A percentile compares a stretch with the other conserved stretches of the same genome.
These are phyloP conservation scores for Sextonia rubra DNA, from an alignment of 164 flowering plant genomes.

Conservation along the genomic window DNA sequence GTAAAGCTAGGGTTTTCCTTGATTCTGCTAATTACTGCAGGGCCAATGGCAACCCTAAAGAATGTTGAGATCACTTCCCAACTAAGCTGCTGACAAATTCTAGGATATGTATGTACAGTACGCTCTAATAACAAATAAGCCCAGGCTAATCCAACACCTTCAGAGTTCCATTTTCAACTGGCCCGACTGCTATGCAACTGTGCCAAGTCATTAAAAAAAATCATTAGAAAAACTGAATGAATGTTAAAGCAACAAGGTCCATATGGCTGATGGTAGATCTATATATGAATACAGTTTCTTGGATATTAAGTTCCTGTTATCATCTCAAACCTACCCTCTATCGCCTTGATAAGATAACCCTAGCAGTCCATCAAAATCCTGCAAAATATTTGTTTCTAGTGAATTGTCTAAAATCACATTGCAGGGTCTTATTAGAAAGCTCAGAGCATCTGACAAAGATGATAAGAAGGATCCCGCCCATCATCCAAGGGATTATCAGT, in stretches of 20 bases:
- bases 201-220: constrained; percentile 7
- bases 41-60: constrained; percentile 10
- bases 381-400: too few species aligned
- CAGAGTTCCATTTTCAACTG: constrained; percentile 78
- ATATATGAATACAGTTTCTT: too few species aligned
- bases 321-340: too few species aligned
- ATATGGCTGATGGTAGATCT: too few species aligned
- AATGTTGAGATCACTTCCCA: constrained; percentile 17
- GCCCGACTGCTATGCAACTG: constrained; percentile 43
- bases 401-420: neutral
- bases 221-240: too few species aligned
- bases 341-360: neutral
- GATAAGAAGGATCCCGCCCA: too few species aligned
- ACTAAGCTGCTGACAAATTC: constrained; percentile 22
- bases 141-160: constrained; percentile 15
- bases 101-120: constrained; percentile 31
- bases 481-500: too few species aligned
- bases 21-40: constrained; percentile 19
- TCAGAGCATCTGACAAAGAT: neutral
- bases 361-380: neutral
- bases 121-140: constrained; percentile 13
- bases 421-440: neutral
- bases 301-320: too few species aligned
- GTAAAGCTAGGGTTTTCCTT: constrained; percentile 7
- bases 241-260: too few species aligned